phyloP scores from a whole-genome alignment of 495 filamentous ascomycete genomes.

The Alectoria sarmentosa region DNA sequence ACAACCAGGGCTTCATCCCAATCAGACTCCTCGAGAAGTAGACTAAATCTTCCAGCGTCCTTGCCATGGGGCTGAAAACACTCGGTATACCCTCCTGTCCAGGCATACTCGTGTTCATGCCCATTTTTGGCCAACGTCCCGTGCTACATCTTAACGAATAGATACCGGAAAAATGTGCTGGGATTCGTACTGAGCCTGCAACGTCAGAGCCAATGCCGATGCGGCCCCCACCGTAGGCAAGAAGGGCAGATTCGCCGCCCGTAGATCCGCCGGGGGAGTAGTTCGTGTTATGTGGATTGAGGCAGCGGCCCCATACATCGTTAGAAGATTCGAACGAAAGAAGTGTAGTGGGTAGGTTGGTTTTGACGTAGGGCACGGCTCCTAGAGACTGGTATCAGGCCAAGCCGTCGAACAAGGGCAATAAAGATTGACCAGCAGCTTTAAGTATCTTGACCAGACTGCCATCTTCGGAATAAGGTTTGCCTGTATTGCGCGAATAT shows the following conservation, averaged over 20 bases:
- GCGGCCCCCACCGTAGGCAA: conserved; percentile 79
- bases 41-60: conserved; percentile 73
- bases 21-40: conserved; percentile 72
- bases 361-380: conserved; percentile 93
- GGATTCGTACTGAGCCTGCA: conserved; percentile 81
- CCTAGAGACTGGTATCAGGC: conserved; percentile 27
- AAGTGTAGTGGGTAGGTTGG: conserved; percentile 85
- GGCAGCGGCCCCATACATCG: conserved; percentile 77
- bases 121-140: conserved; percentile 86
- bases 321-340: conserved; percentile 90
- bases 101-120: conserved; percentile 82
- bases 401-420: conserved; percentile 25
- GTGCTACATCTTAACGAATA: conserved; percentile 89
- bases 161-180: conserved; percentile 87
- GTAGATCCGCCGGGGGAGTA: conserved; percentile 92
- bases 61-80: conserved; percentile 90
- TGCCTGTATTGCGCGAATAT: conserved; percentile 65
- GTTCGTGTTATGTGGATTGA: conserved; percentile 72
- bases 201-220: conserved; percentile 95
- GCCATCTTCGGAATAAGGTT: conserved; percentile 60
- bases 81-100: conserved; percentile 89
- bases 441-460: conserved; percentile 70
- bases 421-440: conserved; percentile 56
- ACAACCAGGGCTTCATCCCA: conserved; percentile 84
- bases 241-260: conserved; percentile 78